These are phyloP conservation scores for Hemisphaericaspora xylanilytica DNA, from an alignment of 1,139 yeast genomes.

Conservation along the genomic window DNA sequence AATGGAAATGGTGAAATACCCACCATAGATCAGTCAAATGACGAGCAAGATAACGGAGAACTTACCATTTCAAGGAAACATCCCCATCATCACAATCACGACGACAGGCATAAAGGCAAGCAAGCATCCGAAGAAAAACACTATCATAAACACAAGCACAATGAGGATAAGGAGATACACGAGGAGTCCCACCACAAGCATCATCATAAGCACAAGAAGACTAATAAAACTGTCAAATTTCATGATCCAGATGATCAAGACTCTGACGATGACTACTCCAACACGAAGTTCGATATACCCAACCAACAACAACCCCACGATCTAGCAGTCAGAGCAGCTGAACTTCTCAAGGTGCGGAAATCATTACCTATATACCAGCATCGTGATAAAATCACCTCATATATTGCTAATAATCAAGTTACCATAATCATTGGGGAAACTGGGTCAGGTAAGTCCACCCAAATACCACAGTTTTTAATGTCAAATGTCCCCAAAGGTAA, in stretches of 20 bases:
- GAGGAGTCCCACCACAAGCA: constrained; percentile 4
- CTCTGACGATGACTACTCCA: constrained; percentile 19
- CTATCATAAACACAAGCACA: constrained; percentile 4
- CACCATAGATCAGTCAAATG: not conserved
- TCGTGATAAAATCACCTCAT: constrained; percentile 57
- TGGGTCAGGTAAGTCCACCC: constrained; percentile 98
- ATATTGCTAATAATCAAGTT: constrained; percentile 57
- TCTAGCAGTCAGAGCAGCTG: constrained; percentile 42
- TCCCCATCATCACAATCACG: not conserved
- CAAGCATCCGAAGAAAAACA: constrained; percentile 1
- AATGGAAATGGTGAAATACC: not conserved
- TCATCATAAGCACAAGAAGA: constrained; percentile 4
- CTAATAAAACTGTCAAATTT: constrained; percentile 15
- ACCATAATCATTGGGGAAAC: constrained; percentile 92
- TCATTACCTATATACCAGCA: constrained; percentile 77
- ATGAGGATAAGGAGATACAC: not conserved
- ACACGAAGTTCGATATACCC: constrained; percentile 1
- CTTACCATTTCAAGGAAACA: not conserved
- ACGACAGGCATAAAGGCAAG: too few species aligned
- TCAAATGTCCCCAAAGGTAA: constrained; percentile 30
- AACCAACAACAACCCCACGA: constrained; percentile 12
- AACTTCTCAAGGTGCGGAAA: constrained; percentile 51
- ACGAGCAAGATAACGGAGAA: constrained; percentile 1
- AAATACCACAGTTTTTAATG: constrained; percentile 87
- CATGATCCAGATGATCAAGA: constrained; percentile 27